Evolutionary conservation across 1,139 yeast genomes (phyloP).

Genomic region (Suhomyces ambrosiae): DNA sequence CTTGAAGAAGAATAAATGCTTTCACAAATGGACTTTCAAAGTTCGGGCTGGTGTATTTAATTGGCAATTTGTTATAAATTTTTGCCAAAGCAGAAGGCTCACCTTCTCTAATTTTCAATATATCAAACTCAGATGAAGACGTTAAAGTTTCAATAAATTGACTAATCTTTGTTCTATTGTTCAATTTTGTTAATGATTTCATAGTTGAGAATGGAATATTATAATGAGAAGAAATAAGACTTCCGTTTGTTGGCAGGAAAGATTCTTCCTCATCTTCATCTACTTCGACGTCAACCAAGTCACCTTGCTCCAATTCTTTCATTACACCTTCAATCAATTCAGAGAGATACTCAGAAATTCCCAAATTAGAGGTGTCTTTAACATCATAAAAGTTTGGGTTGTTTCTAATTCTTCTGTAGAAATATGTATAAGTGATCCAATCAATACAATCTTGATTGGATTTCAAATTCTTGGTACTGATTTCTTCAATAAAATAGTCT

Average conservation of each 20-base stretch:
- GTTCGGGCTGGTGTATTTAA: conserved; percentile 44
- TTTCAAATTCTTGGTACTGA: conserved; percentile 63
- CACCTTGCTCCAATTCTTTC: conserved; percentile 61
- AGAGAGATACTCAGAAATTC: conserved; percentile 78
- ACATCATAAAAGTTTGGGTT: conserved; percentile 92
- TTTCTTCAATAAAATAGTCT: conserved; percentile 72
- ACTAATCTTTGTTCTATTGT: conserved; percentile 57
- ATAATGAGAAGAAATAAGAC: conserved; percentile 76
- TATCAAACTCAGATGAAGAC: conserved; percentile 70
- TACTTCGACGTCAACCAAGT: conserved; percentile 61
- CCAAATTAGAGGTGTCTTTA: conserved; percentile 60
- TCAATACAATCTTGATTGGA: conserved; percentile 86
- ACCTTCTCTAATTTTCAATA: conserved; percentile 58
- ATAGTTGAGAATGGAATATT: conserved; percentile 65
- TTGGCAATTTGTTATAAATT: conserved; percentile 62
- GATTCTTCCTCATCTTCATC: conserved; percentile 45
- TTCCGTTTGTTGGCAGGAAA: conserved; percentile 64
- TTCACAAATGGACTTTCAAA: conserved; percentile 64
- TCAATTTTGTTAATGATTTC: conserved; percentile 57
- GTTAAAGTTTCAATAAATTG: conserved; percentile 68
- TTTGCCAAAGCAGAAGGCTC: conserved; percentile 54
- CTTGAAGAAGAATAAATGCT: conserved; percentile 75
- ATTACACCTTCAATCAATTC: conserved; percentile 79
- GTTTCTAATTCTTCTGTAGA: conserved; percentile 73
- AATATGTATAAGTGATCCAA: conserved; percentile 83